Percentiles rank a stretch among this genome's conserved stretches.
These are phyloP conservation scores for Pseudocercospora fijiensis DNA, from an alignment of 2,329 filamentous ascomycete genomes.

Conservation along the genomic window DNA sequence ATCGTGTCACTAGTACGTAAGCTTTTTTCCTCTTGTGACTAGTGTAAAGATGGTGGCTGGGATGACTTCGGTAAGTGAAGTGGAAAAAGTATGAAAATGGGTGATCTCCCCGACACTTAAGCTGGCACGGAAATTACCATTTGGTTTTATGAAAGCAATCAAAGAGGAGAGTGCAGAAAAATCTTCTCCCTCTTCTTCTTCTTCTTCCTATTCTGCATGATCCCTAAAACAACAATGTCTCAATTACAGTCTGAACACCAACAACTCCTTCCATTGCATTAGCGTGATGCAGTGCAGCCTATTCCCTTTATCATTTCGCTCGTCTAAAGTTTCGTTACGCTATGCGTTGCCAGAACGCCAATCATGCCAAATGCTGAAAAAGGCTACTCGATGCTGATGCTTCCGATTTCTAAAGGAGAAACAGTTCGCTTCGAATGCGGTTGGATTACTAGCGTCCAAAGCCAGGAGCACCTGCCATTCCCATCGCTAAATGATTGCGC, in stretches of 20 bases:
- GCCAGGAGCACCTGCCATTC: slow-evolving; percentile 25
- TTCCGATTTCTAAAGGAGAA: not conserved
- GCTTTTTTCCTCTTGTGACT: not conserved
- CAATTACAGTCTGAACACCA: not conserved
- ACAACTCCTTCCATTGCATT: not conserved
- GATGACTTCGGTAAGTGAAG: not conserved
- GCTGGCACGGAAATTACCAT: not conserved
- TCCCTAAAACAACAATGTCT: not conserved
- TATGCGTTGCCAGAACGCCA: not conserved
- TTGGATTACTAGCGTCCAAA: slow-evolving; percentile 26
- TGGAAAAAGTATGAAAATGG: not conserved
- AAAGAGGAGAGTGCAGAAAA: not conserved
- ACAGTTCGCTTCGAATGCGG: not conserved
- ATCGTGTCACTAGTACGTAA: no score
- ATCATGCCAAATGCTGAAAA: not conserved
- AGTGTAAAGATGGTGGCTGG: not conserved
- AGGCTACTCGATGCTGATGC: not conserved
- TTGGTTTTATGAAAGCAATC: not conserved
- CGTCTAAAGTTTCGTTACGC: not conserved
- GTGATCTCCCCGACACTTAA: not conserved
- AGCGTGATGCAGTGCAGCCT: not conserved
- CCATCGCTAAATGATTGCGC: slow-evolving; percentile 36
- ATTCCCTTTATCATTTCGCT: slow-evolving; percentile 1
- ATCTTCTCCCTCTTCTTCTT: not conserved
- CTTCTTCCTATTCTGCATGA: not conserved